phyloP scores from a whole-genome alignment of 352 stramenopile species.

The Phytophthora sansomeana region DNA sequence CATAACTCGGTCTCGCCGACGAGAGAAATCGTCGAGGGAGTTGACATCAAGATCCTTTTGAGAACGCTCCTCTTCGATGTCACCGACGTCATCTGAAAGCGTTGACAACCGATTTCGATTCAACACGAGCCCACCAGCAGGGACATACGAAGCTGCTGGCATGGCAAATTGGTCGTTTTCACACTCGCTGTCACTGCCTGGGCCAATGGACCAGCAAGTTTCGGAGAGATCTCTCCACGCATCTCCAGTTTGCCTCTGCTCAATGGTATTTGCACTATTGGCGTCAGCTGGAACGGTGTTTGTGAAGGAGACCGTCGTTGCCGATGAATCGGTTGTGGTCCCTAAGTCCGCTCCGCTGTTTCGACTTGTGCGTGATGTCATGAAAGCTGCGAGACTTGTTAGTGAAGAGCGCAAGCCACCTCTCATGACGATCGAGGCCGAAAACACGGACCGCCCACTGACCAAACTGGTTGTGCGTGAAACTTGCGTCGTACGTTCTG shows the following conservation, averaged over 20 bases:
- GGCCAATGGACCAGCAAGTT: slow-evolving; percentile 47
- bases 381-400: slow-evolving; percentile 15
- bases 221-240: slow-evolving; percentile 38
- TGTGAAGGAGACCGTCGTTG: slow-evolving; percentile 2
- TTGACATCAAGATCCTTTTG: slow-evolving; percentile 9
- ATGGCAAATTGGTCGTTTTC: slow-evolving; percentile 24
- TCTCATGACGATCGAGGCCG: slow-evolving; percentile 17
- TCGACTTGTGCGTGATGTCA: slow-evolving; percentile 9
- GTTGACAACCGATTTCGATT: slow-evolving; percentile 22
- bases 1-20: slow-evolving; percentile 19
- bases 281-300: background rate
- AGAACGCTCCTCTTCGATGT: slow-evolving; percentile 14
- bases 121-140: background rate
- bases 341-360: background rate
- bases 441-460: slow-evolving; percentile 34
- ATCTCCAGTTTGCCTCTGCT: slow-evolving; percentile 5
- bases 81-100: slow-evolving; percentile 24
- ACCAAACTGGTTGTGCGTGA: slow-evolving; percentile 22
- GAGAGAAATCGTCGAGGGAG: slow-evolving; percentile 29
- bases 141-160: background rate
- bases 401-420: slow-evolving; percentile 20
- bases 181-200: slow-evolving; percentile 37
- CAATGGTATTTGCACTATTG: background rate
- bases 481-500: background rate
- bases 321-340: slow-evolving; percentile 10